phyloP scores from a whole-genome alignment of 1,284 basidiomycete species.

The Cerrena zonata region DNA sequence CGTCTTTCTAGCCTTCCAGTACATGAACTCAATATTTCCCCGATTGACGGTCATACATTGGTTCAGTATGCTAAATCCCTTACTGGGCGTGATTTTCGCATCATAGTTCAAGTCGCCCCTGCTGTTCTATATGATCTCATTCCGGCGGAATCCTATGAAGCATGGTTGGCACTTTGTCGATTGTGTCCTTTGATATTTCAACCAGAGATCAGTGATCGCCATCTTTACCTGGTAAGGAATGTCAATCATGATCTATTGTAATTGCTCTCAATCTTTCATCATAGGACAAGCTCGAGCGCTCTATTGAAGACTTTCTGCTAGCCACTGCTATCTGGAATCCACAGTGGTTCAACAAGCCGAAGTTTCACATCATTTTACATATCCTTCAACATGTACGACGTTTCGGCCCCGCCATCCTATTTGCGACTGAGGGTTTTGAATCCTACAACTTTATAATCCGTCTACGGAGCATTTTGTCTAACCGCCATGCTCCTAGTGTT shows the following conservation, averaged over 20 bases:
- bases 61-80: slow-evolving; percentile 28
- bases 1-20: slow-evolving; percentile 21
- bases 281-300: slow-evolving; percentile 10
- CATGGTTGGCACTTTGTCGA: slow-evolving; percentile 22
- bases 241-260: neutral
- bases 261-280: neutral
- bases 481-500: slow-evolving; percentile 36
- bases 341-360: slow-evolving; percentile 28
- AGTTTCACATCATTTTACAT: slow-evolving; percentile 27
- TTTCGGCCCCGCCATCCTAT: slow-evolving; percentile 24
- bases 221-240: slow-evolving; percentile 15
- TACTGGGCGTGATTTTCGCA: slow-evolving; percentile 26
- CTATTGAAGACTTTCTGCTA: slow-evolving; percentile 17
- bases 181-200: slow-evolving; percentile 25
- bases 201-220: slow-evolving; percentile 21
- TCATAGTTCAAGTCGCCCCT: slow-evolving; percentile 25
- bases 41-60: slow-evolving; percentile 19
- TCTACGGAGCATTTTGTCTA: slow-evolving; percentile 35
- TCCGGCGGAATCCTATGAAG: slow-evolving; percentile 10
- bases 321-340: slow-evolving; percentile 17
- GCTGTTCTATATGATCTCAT: slow-evolving; percentile 26
- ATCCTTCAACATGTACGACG: slow-evolving; percentile 18
- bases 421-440: slow-evolving; percentile 39
- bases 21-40: slow-evolving; percentile 19
- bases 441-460: slow-evolving; percentile 43